phyloP scores from a whole-genome alignment of 495 filamentous ascomycete genomes.

The Alectoria sarmentosa region DNA sequence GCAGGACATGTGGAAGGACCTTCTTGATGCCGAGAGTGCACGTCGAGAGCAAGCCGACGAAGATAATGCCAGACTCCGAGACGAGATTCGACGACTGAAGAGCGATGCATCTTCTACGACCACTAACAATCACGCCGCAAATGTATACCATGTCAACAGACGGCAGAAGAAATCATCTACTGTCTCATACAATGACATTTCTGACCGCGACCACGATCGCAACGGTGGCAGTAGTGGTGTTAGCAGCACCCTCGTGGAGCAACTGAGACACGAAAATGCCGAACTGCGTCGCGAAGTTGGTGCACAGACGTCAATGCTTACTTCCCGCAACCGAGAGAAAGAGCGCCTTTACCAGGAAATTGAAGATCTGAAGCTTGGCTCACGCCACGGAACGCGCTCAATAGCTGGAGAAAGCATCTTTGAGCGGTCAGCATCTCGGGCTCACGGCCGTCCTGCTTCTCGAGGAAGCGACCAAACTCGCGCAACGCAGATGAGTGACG shows the following conservation, averaged over 20 bases:
- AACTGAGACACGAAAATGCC: slow-evolving; percentile 85
- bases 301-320: slow-evolving; percentile 96
- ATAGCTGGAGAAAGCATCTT: slow-evolving; percentile 84
- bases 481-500: slow-evolving; percentile 63
- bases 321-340: slow-evolving; percentile 89
- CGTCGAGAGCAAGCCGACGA: slow-evolving; percentile 86
- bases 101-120: slow-evolving; percentile 44
- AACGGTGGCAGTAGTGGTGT: slow-evolving; percentile 48
- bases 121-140: slow-evolving; percentile 45
- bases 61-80: slow-evolving; percentile 75
- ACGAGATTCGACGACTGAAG: slow-evolving; percentile 71
- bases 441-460: slow-evolving; percentile 65
- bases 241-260: slow-evolving; percentile 64
- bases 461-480: slow-evolving; percentile 64
- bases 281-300: slow-evolving; percentile 87
- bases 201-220: slow-evolving; percentile 53
- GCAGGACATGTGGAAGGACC: slow-evolving; percentile 80
- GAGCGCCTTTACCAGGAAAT: slow-evolving; percentile 95
- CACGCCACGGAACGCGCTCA: slow-evolving; percentile 56
- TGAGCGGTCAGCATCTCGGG: slow-evolving; percentile 84
- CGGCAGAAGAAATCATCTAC: slow-evolving; percentile 50
- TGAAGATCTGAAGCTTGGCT: slow-evolving; percentile 85
- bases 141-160: slow-evolving; percentile 56
- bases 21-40: slow-evolving; percentile 87
- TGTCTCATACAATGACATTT: slow-evolving; percentile 52